These are phyloP conservation scores for Fusarium bulbicola DNA, from an alignment of 2,329 filamentous ascomycete species.

Conservation along the genomic window DNA sequence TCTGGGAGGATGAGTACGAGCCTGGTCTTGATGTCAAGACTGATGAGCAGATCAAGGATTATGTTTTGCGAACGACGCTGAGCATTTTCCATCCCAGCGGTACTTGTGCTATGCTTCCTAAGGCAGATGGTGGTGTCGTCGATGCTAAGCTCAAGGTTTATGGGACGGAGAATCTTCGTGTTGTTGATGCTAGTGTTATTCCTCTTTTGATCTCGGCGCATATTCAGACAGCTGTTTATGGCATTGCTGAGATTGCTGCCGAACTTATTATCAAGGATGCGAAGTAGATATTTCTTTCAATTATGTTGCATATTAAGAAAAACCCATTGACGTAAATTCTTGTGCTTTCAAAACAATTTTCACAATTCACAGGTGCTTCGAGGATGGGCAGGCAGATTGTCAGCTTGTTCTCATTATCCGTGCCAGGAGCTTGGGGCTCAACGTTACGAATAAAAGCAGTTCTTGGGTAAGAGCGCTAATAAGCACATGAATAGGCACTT, in stretches of 20 bases:
- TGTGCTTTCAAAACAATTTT: too few species aligned
- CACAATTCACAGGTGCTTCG: too few species aligned
- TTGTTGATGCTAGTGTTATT: conserved; percentile 61
- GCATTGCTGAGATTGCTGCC: conserved; percentile 59
- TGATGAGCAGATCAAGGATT: conserved; percentile 23
- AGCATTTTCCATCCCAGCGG: conserved; percentile 52
- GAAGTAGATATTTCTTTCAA: neutral
- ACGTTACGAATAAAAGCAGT: too few species aligned
- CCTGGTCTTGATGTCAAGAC: conserved; percentile 38
- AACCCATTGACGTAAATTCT: too few species aligned
- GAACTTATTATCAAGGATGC: conserved; percentile 37
- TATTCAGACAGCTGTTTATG: conserved; percentile 63
- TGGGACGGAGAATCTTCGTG: conserved; percentile 57
- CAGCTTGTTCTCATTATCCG: too few species aligned
- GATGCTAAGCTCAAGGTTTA: conserved; percentile 55
- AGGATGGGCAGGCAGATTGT: too few species aligned
- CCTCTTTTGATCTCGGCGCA: conserved; percentile 58
- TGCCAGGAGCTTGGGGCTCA: too few species aligned
- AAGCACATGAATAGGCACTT: too few species aligned
- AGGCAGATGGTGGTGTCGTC: conserved; percentile 56
- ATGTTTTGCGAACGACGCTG: conserved; percentile 29
- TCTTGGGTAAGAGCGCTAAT: too few species aligned
- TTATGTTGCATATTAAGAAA: too few species aligned
- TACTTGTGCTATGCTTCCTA: conserved; percentile 58
- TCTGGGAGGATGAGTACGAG: conserved; percentile 48